Conservation (phyloP, 441 rosid species). For the Croton laevigatus region DNA sequence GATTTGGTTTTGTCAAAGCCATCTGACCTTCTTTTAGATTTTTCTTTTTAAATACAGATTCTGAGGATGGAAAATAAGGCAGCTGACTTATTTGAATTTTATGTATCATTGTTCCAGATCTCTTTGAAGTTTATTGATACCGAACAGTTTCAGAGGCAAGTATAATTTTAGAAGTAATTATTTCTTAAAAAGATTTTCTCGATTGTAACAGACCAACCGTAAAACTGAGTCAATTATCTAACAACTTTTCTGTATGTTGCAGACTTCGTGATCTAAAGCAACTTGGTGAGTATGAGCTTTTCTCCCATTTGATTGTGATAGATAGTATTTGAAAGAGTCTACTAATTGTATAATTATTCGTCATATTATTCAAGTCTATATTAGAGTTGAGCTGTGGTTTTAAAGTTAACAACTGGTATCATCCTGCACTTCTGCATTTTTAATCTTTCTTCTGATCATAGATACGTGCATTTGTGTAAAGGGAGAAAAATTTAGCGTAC, state of each 20-base stretch:
- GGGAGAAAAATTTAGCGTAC: not conserved
- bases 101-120: constrained; percentile 23
- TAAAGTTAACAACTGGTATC: not conserved
- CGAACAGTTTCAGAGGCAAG: constrained; percentile 74
- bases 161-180: constrained; percentile 9
- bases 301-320: constrained; percentile 3
- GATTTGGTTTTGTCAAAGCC: not conserved
- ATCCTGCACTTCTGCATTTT: not conserved
- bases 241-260: constrained; percentile 30
- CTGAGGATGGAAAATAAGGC: not conserved
- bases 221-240: constrained; percentile 16
- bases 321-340: not conserved
- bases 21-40: not conserved
- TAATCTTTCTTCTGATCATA: not conserved
- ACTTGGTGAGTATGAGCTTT: constrained; percentile 43
- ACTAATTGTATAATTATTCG: not conserved
- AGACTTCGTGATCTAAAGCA: constrained; percentile 83
- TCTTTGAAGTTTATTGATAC: constrained; percentile 52
- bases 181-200: not conserved
- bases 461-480: not conserved
- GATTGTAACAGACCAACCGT: not conserved
- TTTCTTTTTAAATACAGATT: not conserved
- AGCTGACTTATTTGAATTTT: constrained; percentile 6
- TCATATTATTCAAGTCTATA: not conserved
- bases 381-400: too few relatives aligned